phyloP scores from a whole-genome alignment of 139 green algal species.

The Chlorella sp. region DNA sequence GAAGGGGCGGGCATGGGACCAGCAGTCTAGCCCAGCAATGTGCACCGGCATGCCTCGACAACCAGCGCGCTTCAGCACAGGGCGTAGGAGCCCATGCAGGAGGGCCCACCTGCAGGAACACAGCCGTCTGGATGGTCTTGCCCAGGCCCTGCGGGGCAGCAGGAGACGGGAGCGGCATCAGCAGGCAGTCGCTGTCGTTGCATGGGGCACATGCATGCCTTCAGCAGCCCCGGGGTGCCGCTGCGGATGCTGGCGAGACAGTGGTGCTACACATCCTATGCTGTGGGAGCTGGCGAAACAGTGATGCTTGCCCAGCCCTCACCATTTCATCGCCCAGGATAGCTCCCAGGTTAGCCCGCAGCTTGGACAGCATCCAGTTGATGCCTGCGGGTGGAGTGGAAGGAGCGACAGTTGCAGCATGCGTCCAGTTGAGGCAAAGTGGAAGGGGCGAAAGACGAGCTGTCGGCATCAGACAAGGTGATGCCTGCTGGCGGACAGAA shows the following conservation, averaged over 20 bases:
- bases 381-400: conserved; percentile 6
- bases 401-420: neutral
- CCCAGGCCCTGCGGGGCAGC: conserved; percentile 55
- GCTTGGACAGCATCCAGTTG: conserved; percentile 60
- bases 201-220: too few relatives aligned
- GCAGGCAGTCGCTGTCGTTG: too few relatives aligned
- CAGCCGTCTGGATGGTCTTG: conserved; percentile 54
- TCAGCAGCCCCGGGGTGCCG: too few relatives aligned
- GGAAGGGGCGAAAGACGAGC: neutral
- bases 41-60: too few relatives aligned
- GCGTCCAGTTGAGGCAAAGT: conserved; percentile 27
- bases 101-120: conserved; percentile 25
- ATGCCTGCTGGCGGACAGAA: neutral
- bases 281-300: too few relatives aligned
- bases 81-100: neutral
- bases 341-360: conserved; percentile 65
- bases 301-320: neutral
- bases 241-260: too few relatives aligned
- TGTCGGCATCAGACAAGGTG: neutral
- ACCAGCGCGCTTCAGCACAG: too few relatives aligned
- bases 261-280: too few relatives aligned
- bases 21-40: too few relatives aligned
- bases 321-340: conserved; percentile 81
- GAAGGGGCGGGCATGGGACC: too few relatives aligned
- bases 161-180: too few relatives aligned